Percentiles rank a stretch among this genome's conserved stretches.
Evolutionary conservation across 2,329 filamentous ascomycete species (phyloP).

Genomic region (Trichoderma hamatum): DNA sequence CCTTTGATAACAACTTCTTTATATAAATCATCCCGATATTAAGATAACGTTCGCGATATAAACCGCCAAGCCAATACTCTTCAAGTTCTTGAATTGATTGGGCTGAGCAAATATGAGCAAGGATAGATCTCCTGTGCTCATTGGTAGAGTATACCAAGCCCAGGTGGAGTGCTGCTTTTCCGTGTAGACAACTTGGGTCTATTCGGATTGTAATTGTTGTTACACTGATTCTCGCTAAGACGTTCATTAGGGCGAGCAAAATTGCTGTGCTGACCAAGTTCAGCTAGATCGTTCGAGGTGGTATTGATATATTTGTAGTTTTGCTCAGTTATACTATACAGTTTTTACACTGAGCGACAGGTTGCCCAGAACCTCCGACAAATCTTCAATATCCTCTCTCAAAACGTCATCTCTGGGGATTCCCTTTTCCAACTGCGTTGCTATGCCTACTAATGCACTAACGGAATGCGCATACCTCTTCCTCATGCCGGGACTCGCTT

Average conservation of each 20-base stretch:
- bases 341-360: slow-evolving; percentile 26
- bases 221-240: too few relatives aligned
- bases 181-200: slow-evolving; percentile 44
- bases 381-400: slow-evolving; percentile 51
- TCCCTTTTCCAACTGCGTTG: slow-evolving; percentile 44
- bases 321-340: background rate
- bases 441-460: slow-evolving; percentile 53
- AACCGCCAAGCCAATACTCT: slow-evolving; percentile 65
- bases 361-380: slow-evolving; percentile 39
- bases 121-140: slow-evolving; percentile 73
- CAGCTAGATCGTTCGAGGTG: too few relatives aligned
- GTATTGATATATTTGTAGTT: background rate
- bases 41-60: slow-evolving; percentile 70
- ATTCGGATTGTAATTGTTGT: slow-evolving; percentile 32
- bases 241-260: too few relatives aligned
- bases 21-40: too few relatives aligned
- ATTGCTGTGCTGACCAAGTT: too few relatives aligned
- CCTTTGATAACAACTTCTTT: too few relatives aligned
- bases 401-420: slow-evolving; percentile 40
- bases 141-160: slow-evolving; percentile 75
- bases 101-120: slow-evolving; percentile 66
- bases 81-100: slow-evolving; percentile 64
- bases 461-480: slow-evolving; percentile 57
- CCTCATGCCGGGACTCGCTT: slow-evolving; percentile 50
- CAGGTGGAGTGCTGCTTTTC: slow-evolving; percentile 64